phyloP scores from a whole-genome alignment of 805 yeast species.

The Nakazawaea siamensis region DNA sequence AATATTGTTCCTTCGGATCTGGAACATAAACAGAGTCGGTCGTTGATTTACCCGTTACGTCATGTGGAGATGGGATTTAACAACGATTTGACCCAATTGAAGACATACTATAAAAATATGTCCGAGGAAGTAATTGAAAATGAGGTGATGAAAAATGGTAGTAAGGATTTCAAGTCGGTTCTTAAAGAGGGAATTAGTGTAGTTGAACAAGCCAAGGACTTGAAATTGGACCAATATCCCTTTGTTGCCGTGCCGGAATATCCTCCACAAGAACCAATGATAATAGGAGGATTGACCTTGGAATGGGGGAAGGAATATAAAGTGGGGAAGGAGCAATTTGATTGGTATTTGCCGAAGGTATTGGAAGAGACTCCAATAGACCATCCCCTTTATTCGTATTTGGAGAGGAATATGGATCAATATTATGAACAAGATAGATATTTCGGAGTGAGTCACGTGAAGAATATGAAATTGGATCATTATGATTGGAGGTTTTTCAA shows the following conservation, averaged over 20 bases:
- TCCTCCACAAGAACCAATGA: not conserved
- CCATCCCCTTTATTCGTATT: not conserved
- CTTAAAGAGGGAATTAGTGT: not conserved
- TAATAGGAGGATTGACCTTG: not conserved
- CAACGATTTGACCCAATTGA: constrained; percentile 1
- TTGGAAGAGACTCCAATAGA: not conserved
- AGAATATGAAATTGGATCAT: constrained; percentile 25
- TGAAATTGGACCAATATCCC: not conserved
- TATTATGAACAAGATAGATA: constrained; percentile 1
- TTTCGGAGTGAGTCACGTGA: constrained; percentile 6
- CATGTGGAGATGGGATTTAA: not conserved
- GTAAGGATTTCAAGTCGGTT: not conserved
- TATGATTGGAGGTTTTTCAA: constrained; percentile 27
- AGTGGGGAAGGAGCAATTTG: not conserved
- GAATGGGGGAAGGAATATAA: too few species aligned
- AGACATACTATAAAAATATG: constrained; percentile 3
- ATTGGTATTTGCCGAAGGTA: constrained; percentile 4
- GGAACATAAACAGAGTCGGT: not conserved
- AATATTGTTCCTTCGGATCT: not conserved
- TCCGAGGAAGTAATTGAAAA: constrained; percentile 2
- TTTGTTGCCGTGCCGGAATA: not conserved
- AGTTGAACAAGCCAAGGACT: not conserved
- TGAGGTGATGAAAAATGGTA: not conserved
- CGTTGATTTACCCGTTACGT: not conserved
- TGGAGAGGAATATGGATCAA: constrained; percentile 1